A percentile compares a stretch with the other conserved stretches of the same genome.
Conservation (phyloP, 805 yeast genomes). For the Sugiyamaella chiloensis region DNA sequence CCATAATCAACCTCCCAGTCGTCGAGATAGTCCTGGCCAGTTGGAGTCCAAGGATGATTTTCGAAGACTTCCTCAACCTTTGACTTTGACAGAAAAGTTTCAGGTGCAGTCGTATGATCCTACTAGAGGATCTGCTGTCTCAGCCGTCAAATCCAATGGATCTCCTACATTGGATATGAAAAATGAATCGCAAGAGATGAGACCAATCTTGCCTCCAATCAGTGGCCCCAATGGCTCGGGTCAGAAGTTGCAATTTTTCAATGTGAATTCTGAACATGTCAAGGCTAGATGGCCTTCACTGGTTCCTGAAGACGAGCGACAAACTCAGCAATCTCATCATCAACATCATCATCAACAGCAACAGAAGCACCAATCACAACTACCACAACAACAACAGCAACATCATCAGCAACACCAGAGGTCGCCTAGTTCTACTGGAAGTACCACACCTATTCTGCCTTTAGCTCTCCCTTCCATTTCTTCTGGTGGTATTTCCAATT, state of each 20-base stretch:
- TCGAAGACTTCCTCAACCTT: not conserved
- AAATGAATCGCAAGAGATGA: not conserved
- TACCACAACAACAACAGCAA: no score
- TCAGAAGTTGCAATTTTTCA: not conserved
- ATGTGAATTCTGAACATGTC: not conserved
- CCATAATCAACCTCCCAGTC: no score
- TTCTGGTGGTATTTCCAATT: not conserved
- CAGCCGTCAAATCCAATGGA: not conserved
- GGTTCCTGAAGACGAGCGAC: not conserved
- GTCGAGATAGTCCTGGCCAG: no score
- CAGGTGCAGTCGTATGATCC: conserved; percentile 2
- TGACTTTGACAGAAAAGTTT: not conserved
- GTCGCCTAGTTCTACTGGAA: not conserved
- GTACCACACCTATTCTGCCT: not conserved
- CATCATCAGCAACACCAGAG: not conserved
- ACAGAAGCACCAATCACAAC: no score
- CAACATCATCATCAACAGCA: no score
- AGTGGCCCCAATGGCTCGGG: not conserved
- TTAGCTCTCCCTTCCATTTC: not conserved
- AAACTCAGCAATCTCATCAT: not conserved
- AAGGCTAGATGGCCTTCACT: not conserved
- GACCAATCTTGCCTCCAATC: conserved; percentile 1
- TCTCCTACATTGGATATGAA: not conserved
- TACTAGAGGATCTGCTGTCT: not conserved
- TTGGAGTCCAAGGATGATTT: no score